Conservation (phyloP, 108 stramenopile species). For the Cyclotella kingstonii region DNA sequence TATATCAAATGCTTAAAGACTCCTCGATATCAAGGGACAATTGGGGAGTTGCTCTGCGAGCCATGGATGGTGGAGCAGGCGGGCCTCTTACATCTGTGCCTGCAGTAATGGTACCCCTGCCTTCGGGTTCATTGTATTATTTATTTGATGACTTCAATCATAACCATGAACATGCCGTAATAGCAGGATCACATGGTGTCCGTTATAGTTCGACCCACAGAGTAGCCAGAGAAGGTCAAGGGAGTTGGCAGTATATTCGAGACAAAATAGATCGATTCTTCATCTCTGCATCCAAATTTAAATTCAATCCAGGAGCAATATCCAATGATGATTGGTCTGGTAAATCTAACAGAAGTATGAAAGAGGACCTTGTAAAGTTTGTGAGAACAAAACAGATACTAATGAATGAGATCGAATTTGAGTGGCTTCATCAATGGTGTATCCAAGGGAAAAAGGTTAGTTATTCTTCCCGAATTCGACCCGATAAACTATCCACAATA, state of each 20-base stretch:
- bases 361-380: constrained; percentile 21
- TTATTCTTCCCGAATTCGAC: no score
- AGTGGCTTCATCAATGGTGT: constrained; percentile 82
- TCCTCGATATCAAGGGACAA: background rate
- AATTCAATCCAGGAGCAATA: constrained; percentile 3
- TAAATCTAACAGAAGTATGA: constrained; percentile 9
- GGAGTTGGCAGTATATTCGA: constrained; percentile 56
- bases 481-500: no score
- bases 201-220: constrained; percentile 70
- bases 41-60: constrained; percentile 74
- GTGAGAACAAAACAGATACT: constrained; percentile 47
- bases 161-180: constrained; percentile 77
- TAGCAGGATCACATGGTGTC: constrained; percentile 49
- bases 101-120: constrained; percentile 43
- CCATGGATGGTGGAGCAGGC: constrained; percentile 42
- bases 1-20: constrained; percentile 62
- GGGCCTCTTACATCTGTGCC: constrained; percentile 22
- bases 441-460: constrained; percentile 56
- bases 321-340: background rate
- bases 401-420: constrained; percentile 75
- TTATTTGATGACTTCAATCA: constrained; percentile 90
- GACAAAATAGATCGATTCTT: constrained; percentile 29
- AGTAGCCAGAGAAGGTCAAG: constrained; percentile 51
- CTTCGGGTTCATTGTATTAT: constrained; percentile 76
- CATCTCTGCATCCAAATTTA: constrained; percentile 6